Percentiles rank a stretch among this genome's conserved stretches.
phyloP scores from a whole-genome alignment of 2,329 filamentous ascomycete species.

The Fusarium sp. region DNA sequence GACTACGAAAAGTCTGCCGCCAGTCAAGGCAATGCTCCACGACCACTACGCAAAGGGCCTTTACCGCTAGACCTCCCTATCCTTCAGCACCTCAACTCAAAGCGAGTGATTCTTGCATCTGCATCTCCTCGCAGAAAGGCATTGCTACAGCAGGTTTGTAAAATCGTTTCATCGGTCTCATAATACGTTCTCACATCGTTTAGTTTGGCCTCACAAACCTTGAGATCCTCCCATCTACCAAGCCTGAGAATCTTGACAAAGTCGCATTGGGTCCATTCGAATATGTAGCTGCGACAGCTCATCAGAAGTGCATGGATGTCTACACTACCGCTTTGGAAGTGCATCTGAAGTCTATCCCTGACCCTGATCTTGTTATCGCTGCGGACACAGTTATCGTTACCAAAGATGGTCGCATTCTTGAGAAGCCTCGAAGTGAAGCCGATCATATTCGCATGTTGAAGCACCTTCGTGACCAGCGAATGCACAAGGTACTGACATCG shows the following conservation, averaged over 20 bases:
- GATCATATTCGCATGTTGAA: slow-evolving; percentile 89
- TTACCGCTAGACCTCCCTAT: slow-evolving; percentile 83
- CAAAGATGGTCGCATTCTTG: slow-evolving; percentile 79
- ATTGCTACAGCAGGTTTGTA: slow-evolving; percentile 75
- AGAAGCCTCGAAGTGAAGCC: slow-evolving; percentile 86
- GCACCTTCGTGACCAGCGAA: slow-evolving; percentile 77
- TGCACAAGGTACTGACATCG: slow-evolving; percentile 87
- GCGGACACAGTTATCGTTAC: slow-evolving; percentile 92
- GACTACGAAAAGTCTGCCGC: slow-evolving; percentile 57
- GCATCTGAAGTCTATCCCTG: slow-evolving; percentile 61
- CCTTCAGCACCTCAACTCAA: slow-evolving; percentile 78
- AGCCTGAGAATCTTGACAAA: slow-evolving; percentile 89
- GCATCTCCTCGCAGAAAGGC: slow-evolving; percentile 86
- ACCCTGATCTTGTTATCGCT: slow-evolving; percentile 86
- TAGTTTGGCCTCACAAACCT: slow-evolving; percentile 83
- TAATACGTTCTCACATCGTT: slow-evolving; percentile 15
- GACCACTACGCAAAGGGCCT: slow-evolving; percentile 60
- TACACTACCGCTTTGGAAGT: slow-evolving; percentile 60
- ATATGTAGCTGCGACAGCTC: slow-evolving; percentile 90
- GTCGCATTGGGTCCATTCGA: slow-evolving; percentile 78
- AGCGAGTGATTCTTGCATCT: slow-evolving; percentile 89
- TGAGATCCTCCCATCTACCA: slow-evolving; percentile 84
- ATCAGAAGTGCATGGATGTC: slow-evolving; percentile 83
- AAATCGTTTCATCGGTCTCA: background rate
- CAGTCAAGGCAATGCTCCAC: slow-evolving; percentile 50